Conservation (phyloP, 176 grass and related monocot genomes). For the maize (Zea mays) region Zm-B73-REFERENCE-NAM-5.0 NC_050098.1:12525001-12525500, state of each 20-base stretch:
- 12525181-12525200: conserved; percentile 39
- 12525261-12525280: conserved; percentile 46
- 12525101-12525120: conserved; percentile 50
- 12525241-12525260: conserved; percentile 64
- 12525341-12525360: conserved; percentile 38
- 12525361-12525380: conserved; percentile 42
- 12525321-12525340: conserved; percentile 57
- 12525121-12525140: conserved; percentile 42
- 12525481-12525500: conserved; percentile 65
- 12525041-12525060: conserved; percentile 50
- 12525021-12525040: conserved; percentile 42
- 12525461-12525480: conserved; percentile 54
- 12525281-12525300: conserved; percentile 41
- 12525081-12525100: conserved; percentile 49
- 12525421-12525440: conserved; percentile 57
- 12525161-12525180: conserved; percentile 38
- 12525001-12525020: conserved; percentile 36
- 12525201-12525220: conserved; percentile 51
- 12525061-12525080: conserved; percentile 65
- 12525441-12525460: conserved; percentile 49
- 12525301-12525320: conserved; percentile 51
- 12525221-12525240: conserved; percentile 49
- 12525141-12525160: conserved; percentile 46
- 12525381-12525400: conserved; percentile 43
- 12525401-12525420: conserved; percentile 67